phyloP scores from a whole-genome alignment of 352 stramenopile genomes.

The Plasmopara halstedii region DNA sequence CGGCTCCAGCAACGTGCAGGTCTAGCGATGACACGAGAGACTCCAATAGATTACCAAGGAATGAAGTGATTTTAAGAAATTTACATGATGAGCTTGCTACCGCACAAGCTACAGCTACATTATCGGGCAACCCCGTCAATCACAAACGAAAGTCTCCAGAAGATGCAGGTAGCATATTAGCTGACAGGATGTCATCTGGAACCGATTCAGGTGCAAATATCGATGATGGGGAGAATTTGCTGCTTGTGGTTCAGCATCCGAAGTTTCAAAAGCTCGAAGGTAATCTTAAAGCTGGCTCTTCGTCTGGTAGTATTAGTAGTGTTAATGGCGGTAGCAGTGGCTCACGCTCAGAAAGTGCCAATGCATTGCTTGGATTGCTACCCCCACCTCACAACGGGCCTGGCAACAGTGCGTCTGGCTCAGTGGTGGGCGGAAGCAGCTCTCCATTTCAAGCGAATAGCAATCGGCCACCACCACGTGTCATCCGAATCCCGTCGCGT shows the following conservation, averaged over 20 bases:
- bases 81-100: slow-evolving; percentile 29
- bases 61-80: slow-evolving; percentile 49
- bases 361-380: slow-evolving; percentile 29
- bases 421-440: slow-evolving; percentile 13
- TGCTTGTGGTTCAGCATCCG: slow-evolving; percentile 25
- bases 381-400: slow-evolving; percentile 28
- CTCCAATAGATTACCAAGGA: slow-evolving; percentile 39
- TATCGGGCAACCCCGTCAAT: slow-evolving; percentile 14
- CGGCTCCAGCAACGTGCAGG: slow-evolving; percentile 12
- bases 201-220: slow-evolving; percentile 20
- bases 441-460: slow-evolving; percentile 32
- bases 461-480: slow-evolving; percentile 30
- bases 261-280: slow-evolving; percentile 47
- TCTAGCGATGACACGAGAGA: slow-evolving; percentile 14
- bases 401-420: slow-evolving; percentile 10
- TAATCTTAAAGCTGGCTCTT: slow-evolving; percentile 38
- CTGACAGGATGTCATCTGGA: slow-evolving; percentile 12
- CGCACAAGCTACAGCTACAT: slow-evolving; percentile 2
- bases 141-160: slow-evolving; percentile 55
- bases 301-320: slow-evolving; percentile 38
- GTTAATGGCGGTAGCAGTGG: slow-evolving; percentile 21
- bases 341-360: slow-evolving; percentile 28
- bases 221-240: slow-evolving; percentile 18
- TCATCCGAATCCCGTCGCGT: slow-evolving; percentile 38
- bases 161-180: slow-evolving; percentile 11